Conservation (phyloP, 805 yeast species). For the Candida nitratophila region DNA sequence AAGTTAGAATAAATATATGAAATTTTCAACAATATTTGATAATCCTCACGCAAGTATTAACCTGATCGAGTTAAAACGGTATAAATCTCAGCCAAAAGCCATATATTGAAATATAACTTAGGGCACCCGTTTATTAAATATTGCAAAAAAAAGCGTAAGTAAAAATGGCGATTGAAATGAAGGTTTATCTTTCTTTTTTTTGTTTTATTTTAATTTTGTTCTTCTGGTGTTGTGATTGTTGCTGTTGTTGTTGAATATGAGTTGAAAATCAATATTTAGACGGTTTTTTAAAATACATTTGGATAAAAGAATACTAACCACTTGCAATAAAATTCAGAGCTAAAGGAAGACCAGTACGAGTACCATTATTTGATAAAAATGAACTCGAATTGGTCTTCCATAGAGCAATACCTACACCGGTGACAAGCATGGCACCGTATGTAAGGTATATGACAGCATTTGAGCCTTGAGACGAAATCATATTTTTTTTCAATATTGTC, state of each 20-base stretch:
- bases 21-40: constrained; percentile 30
- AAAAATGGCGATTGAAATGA: too few species aligned
- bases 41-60: constrained; percentile 77
- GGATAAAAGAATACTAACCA: constrained; percentile 45
- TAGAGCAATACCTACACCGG: constrained; percentile 54
- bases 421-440: constrained; percentile 44
- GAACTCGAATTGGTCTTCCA: constrained; percentile 45
- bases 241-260: too few species aligned
- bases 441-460: constrained; percentile 60
- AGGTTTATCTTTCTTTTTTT: too few species aligned
- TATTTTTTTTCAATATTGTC: background rate
- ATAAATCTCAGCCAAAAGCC: constrained; percentile 50
- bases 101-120: constrained; percentile 4
- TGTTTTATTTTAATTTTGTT: background rate
- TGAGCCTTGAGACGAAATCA: constrained; percentile 37
- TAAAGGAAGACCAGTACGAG: constrained; percentile 73
- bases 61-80: constrained; percentile 82
- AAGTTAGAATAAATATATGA: constrained; percentile 1
- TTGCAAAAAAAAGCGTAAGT: constrained; percentile 12
- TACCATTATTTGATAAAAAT: constrained; percentile 72
- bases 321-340: constrained; percentile 88
- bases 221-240: background rate
- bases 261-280: constrained; percentile 1
- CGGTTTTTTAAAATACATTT: background rate
- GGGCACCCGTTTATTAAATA: constrained; percentile 43